phyloP scores from a whole-genome alignment of 208 protist species.

The Polymyxa betae region DNA sequence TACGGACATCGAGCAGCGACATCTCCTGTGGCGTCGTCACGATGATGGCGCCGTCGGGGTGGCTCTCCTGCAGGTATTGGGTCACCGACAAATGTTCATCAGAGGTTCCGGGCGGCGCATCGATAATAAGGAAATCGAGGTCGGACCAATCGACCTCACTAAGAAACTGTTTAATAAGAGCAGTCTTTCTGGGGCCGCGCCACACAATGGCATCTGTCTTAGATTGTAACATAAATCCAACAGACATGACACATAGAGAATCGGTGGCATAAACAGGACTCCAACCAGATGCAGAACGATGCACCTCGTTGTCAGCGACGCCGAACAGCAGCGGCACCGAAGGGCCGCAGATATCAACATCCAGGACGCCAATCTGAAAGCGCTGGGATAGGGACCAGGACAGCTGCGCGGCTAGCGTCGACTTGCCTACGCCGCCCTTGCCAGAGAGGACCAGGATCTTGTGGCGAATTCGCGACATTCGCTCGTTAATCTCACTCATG shows the following conservation, averaged over 20 bases:
- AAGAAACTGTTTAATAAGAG: constrained; percentile 97
- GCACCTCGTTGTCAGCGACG: constrained; percentile 85
- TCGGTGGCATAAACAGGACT: constrained; percentile 87
- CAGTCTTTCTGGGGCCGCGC: constrained; percentile 93
- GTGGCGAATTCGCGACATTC: constrained; percentile 83
- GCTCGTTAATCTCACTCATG: constrained; percentile 63
- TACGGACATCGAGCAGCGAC: constrained; percentile 94
- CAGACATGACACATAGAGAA: constrained; percentile 93
- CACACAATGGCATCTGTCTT: constrained; percentile 96
- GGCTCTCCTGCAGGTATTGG: constrained; percentile 82
- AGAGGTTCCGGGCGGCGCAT: constrained; percentile 99
- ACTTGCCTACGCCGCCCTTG: constrained; percentile 97
- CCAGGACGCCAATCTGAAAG: constrained; percentile 92
- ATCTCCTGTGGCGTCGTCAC: constrained; percentile 96
- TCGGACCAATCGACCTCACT: constrained; percentile 96
- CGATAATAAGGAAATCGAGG: constrained; percentile 97
- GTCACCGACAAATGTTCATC: constrained; percentile 98
- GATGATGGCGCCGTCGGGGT: constrained; percentile 85
- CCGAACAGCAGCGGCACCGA: constrained; percentile 92
- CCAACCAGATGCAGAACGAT: constrained; percentile 82
- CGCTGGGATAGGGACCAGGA: constrained; percentile 78
- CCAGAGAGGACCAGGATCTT: constrained; percentile 98
- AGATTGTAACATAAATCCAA: constrained; percentile 90
- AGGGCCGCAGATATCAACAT: constrained; percentile 99
- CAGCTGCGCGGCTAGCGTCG: constrained; percentile 94